phyloP scores from a whole-genome alignment of 2,329 filamentous ascomycete genomes.

The Colletotrichum cereale region DNA sequence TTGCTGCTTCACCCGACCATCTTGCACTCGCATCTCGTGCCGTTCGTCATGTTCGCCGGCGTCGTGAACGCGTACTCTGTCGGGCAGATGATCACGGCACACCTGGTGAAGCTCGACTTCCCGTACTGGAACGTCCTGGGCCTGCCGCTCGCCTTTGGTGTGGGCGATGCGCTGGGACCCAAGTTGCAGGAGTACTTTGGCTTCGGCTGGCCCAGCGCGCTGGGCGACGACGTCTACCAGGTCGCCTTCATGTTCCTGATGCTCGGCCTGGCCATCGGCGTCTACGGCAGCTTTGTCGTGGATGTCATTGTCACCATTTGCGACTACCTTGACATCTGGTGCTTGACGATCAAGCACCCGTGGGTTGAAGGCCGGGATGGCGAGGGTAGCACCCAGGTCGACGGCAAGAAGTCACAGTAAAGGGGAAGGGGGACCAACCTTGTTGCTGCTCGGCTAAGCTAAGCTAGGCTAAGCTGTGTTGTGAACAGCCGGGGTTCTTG shows the following conservation, averaged over 20 bases:
- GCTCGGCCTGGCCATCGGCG: slow-evolving; percentile 84
- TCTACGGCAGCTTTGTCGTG: slow-evolving; percentile 98
- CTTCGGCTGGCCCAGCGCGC: slow-evolving; percentile 80
- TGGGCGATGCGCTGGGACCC: slow-evolving; percentile 85
- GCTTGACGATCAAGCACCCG: slow-evolving; percentile 93
- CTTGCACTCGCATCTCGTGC: slow-evolving; percentile 84
- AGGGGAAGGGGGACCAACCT: background rate
- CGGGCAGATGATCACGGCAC: slow-evolving; percentile 94
- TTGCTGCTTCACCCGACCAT: slow-evolving; percentile 88
- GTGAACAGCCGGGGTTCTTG: background rate
- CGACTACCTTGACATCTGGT: slow-evolving; percentile 98
- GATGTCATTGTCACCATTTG: slow-evolving; percentile 98
- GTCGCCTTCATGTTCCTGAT: slow-evolving; percentile 92
- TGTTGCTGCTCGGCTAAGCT: background rate
- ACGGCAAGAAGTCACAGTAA: slow-evolving; percentile 56
- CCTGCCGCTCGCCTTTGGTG: slow-evolving; percentile 81
- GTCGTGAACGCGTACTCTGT: slow-evolving; percentile 95
- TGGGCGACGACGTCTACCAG: slow-evolving; percentile 86
- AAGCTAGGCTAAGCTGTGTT: background rate
- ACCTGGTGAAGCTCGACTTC: slow-evolving; percentile 88
- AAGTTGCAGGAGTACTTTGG: slow-evolving; percentile 68
- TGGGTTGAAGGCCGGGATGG: slow-evolving; percentile 59
- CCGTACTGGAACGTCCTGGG: slow-evolving; percentile 91
- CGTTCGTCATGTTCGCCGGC: slow-evolving; percentile 89
- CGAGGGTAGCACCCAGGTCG: slow-evolving; percentile 47